phyloP scores from a whole-genome alignment of 2,329 filamentous ascomycete genomes.

The Cadophora sp. region DNA sequence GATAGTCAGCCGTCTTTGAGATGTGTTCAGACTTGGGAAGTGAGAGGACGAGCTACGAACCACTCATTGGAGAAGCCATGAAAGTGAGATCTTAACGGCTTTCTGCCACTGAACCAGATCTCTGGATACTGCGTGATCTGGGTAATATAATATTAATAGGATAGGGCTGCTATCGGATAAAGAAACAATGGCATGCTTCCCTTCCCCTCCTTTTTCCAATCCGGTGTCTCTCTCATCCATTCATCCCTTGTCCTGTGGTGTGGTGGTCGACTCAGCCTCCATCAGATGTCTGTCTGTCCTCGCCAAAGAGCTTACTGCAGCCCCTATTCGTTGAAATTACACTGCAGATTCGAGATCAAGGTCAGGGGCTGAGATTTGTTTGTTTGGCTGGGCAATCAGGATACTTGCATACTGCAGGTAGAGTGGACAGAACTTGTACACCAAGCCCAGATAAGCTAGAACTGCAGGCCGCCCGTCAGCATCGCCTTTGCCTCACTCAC shows the following conservation, averaged over 20 bases:
- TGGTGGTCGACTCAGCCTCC: constrained; percentile 2
- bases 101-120: no score
- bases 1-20: neutral
- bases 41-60: neutral
- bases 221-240: neutral
- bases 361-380: neutral
- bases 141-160: neutral
- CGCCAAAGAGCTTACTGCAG: neutral
- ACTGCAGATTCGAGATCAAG: neutral
- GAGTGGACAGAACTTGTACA: no score
- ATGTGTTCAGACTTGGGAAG: neutral
- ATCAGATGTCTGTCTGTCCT: neutral
- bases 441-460: neutral
- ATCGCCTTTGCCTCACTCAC: no score
- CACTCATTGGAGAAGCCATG: no score
- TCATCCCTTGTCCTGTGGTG: neutral
- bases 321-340: constrained; percentile 10
- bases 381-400: neutral
- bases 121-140: no score
- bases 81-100: neutral
- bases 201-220: neutral
- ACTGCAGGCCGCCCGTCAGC: neutral
- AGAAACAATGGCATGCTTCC: constrained; percentile 4
- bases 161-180: neutral
- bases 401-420: no score